Conservation (phyloP, 495 filamentous ascomycete genomes). For the Neohortaea acidophila region DNA sequence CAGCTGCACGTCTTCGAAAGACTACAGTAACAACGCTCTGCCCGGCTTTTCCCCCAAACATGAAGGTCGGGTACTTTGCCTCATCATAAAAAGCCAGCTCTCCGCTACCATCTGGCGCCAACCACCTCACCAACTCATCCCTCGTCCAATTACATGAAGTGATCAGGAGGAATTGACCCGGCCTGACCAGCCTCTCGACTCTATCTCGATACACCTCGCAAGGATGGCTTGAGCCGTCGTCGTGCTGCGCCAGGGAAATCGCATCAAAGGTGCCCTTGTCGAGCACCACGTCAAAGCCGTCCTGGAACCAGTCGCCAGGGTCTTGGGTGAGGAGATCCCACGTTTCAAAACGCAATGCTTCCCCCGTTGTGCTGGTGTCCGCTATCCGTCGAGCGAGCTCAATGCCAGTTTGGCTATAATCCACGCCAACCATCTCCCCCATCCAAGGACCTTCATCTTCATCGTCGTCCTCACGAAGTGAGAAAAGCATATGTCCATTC, state of each 20-base stretch:
- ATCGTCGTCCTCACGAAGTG: constrained; percentile 40
- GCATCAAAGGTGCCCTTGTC: constrained; percentile 99
- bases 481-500: constrained; percentile 77
- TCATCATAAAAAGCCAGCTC: constrained; percentile 42
- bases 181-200: constrained; percentile 47
- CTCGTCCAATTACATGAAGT: constrained; percentile 99
- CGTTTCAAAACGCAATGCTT: constrained; percentile 43
- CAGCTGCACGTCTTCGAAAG: constrained; percentile 32
- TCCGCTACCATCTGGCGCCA: constrained; percentile 32
- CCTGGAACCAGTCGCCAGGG: constrained; percentile 22
- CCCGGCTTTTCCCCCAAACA: constrained; percentile 74
- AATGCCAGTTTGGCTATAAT: constrained; percentile 65
- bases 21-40: constrained; percentile 73
- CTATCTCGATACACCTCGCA: constrained; percentile 59
- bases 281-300: constrained; percentile 68
- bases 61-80: constrained; percentile 68
- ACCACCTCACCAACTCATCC: constrained; percentile 66
- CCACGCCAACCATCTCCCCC: constrained; percentile 65
- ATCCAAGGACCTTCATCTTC: constrained; percentile 32
- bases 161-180: constrained; percentile 59
- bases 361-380: constrained; percentile 12
- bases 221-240: constrained; percentile 34
- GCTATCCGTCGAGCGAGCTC: constrained; percentile 42
- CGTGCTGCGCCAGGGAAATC: constrained; percentile 53
- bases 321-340: constrained; percentile 58